Conservation (phyloP, 2,329 filamentous ascomycete species). For the Talaromyces sp. region DNA sequence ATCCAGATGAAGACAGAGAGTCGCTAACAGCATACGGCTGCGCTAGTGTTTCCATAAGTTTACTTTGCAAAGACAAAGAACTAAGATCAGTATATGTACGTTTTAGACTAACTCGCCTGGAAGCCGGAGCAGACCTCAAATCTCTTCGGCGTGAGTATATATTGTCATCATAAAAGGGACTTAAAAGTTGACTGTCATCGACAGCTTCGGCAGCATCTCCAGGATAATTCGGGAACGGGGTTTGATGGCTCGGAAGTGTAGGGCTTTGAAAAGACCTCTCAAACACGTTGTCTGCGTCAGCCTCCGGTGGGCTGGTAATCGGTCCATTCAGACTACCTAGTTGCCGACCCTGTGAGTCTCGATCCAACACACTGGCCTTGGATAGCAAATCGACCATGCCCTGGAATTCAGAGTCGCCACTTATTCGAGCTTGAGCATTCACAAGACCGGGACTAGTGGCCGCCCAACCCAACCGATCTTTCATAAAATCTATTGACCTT, state of each 20-base stretch:
- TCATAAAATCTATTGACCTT: slow-evolving; percentile 93
- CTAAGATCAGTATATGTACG: slow-evolving; percentile 83
- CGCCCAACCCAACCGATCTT: slow-evolving; percentile 81
- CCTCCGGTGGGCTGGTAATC: slow-evolving; percentile 72
- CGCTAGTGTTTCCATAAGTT: slow-evolving; percentile 78
- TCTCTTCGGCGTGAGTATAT: slow-evolving; percentile 29
- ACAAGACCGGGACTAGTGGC: slow-evolving; percentile 71
- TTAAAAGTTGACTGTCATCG: slow-evolving; percentile 27
- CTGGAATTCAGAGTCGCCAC: slow-evolving; percentile 81
- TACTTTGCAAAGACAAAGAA: slow-evolving; percentile 71
- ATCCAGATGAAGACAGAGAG: slow-evolving; percentile 36
- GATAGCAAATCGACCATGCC: slow-evolving; percentile 86
- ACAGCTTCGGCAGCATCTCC: slow-evolving; percentile 10
- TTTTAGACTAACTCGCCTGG: slow-evolving; percentile 68
- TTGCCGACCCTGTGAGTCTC: slow-evolving; percentile 49
- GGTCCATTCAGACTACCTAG: slow-evolving; percentile 56
- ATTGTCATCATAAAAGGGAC: slow-evolving; percentile 31
- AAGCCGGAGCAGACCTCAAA: slow-evolving; percentile 47
- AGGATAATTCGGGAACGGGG: slow-evolving; percentile 21
- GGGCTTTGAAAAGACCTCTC: slow-evolving; percentile 67
- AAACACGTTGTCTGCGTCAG: slow-evolving; percentile 75
- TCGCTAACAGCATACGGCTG: slow-evolving; percentile 69
- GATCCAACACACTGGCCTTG: slow-evolving; percentile 72
- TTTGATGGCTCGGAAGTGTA: slow-evolving; percentile 23
- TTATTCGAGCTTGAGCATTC: slow-evolving; percentile 76